phyloP scores from a whole-genome alignment of 2,329 filamentous ascomycete species.

The Botrytis squamosa region DNA sequence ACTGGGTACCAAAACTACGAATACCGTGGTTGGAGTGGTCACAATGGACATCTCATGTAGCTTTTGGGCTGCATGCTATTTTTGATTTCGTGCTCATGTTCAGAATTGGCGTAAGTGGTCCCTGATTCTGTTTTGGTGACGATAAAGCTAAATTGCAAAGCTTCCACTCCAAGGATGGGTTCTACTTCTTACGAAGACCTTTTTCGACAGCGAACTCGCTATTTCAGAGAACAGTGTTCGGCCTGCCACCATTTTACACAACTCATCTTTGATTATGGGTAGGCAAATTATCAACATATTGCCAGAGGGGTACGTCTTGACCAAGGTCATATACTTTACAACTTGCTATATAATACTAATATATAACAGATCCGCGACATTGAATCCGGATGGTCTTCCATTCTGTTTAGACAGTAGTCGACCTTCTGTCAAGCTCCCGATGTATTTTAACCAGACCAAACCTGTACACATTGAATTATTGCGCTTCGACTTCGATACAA shows the following conservation, averaged over 20 bases:
- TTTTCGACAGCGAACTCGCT: conserved; percentile 90
- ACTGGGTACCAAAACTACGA: conserved; percentile 78
- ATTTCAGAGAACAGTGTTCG: conserved; percentile 94
- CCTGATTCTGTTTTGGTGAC: not conserved
- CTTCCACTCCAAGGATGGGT: conserved; percentile 74
- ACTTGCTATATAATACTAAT: conserved; percentile 14
- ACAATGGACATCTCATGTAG: conserved; percentile 57
- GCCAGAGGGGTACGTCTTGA: conserved; percentile 72
- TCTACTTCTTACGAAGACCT: conserved; percentile 69
- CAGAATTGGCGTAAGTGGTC: conserved; percentile 66
- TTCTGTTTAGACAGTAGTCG: conserved; percentile 74
- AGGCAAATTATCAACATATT: conserved; percentile 97
- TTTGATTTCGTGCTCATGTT: conserved; percentile 91
- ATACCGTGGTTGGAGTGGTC: conserved; percentile 98
- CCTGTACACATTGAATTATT: conserved; percentile 87
- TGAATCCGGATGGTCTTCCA: conserved; percentile 78
- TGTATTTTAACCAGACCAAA: conserved; percentile 90
- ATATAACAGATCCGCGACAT: conserved; percentile 65
- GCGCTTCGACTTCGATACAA: conserved; percentile 80
- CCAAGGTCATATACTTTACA: not conserved
- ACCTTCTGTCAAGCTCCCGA: conserved; percentile 66
- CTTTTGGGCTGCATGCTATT: conserved; percentile 70
- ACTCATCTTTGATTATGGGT: conserved; percentile 89
- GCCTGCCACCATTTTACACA: conserved; percentile 81
- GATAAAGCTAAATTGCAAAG: conserved; percentile 41